Base-by-base conservation (phyloP, 1,284 basidiomycete genomes). In the Wallemia ichthyophaga region DNA sequence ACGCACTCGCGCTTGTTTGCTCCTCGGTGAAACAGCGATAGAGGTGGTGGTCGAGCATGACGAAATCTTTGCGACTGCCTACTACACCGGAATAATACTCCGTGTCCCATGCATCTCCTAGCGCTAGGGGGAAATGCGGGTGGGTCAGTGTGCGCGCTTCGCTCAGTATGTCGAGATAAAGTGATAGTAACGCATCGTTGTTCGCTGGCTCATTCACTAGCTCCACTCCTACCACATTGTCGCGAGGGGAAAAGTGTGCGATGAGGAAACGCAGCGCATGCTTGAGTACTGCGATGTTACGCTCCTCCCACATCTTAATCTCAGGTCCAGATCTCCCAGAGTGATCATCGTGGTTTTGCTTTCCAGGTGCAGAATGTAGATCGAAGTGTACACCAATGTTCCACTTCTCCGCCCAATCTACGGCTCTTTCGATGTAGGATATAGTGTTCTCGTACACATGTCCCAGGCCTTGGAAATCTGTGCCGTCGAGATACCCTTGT, bases 381-480 rank as follows among this genome's bases (percentile, higher is more conserved):
- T 82, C 85, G 60, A 91, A 72, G 7, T 89, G 72, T 3, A 89
- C 82, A 7, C 85, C 85, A n/a, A 91, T 74, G 13, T 78, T 78
- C 65, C 77, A 72, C 1, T 66, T 65, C 27, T 73, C 71, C 0
- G 85, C 85, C 7, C 70, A 76, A 58, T 77, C 71, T 48, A 89
- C 78, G 0, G 82, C 82, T 2, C 69, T 68, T n/a, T 75, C 71
- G 60, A 92, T 79, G 58, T 81, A 74, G 11, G 65, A 53, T 83
- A 83, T 88, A 15, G 85, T 85, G 23, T 82, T 82, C 11, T 70
- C 68, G 64, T 80, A 92, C 1, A 83, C 74, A 21, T 71, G 62
- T 1, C 71, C 73, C 60, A 76, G 75, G 2, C 73, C 71, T 58
- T 75, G 75, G 64, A 83, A 89, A 61, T 85, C 80, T 0, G 86